Evolutionary conservation across 2,329 filamentous ascomycete species (phyloP).

Genomic region (Colletotrichum graminicola): DNA sequence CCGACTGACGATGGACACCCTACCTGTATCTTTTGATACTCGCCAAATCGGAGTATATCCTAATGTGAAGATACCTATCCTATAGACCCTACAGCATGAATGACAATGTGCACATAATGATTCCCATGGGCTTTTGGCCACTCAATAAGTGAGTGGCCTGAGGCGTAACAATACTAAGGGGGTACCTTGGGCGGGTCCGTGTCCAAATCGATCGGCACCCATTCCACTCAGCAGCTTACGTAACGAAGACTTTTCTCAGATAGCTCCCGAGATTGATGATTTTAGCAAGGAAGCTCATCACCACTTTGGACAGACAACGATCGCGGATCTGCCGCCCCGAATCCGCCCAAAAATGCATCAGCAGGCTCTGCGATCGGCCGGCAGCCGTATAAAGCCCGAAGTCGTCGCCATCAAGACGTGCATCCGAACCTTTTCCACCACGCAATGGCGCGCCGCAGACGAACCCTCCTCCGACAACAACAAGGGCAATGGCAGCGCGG

Average conservation of each 20-base stretch:
- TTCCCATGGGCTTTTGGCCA: not conserved
- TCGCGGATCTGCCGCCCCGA: conserved; percentile 12
- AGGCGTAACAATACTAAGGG: not conserved
- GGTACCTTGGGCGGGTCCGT: not conserved
- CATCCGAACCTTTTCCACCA: conserved; percentile 55
- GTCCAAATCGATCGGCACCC: not conserved
- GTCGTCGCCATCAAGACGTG: conserved; percentile 50
- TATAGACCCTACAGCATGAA: not conserved
- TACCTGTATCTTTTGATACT: conserved; percentile 1
- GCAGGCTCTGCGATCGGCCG: conserved; percentile 55
- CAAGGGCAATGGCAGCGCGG: conserved; percentile 25
- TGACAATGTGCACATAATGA: not conserved
- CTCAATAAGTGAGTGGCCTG: not conserved
- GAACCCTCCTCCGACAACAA: conserved; percentile 32
- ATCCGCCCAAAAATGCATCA: conserved; percentile 51
- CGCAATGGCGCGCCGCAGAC: conserved; percentile 51
- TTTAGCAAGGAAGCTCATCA: conserved; percentile 6
- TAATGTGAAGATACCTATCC: conserved; percentile 26
- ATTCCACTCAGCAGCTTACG: conserved; percentile 15
- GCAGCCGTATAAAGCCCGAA: conserved; percentile 51
- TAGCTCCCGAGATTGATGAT: conserved; percentile 19
- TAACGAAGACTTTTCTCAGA: conserved; percentile 37
- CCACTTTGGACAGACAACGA: conserved; percentile 20
- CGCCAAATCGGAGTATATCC: conserved; percentile 2
- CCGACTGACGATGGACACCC: conserved; percentile 12